Percentiles rank a stretch among this genome's conserved stretches.
Conservation (phyloP, 2,329 filamentous ascomycete species). For the Leptosphaerulina australis region DNA sequence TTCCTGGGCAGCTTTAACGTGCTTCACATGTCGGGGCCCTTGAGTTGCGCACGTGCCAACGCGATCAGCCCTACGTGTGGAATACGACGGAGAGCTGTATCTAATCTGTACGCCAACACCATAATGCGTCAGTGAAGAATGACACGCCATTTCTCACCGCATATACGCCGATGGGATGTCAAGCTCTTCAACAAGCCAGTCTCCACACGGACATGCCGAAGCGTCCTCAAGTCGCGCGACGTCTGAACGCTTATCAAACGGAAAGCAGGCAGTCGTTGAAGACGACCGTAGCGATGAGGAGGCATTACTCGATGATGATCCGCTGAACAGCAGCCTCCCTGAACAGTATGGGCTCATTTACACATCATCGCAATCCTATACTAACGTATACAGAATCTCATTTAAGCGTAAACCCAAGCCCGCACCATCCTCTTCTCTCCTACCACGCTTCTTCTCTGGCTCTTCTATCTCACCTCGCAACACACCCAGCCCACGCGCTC, state of each 20-base stretch:
- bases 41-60: conserved; percentile 18
- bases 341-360: conserved; percentile 46
- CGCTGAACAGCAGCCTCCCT: conserved; percentile 58
- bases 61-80: conserved; percentile 26
- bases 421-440: conserved; percentile 47
- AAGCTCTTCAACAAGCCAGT: conserved; percentile 46
- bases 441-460: conserved; percentile 53
- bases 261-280: conserved; percentile 43
- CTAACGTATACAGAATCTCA: conserved; percentile 56
- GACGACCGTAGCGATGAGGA: conserved; percentile 57
- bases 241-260: conserved; percentile 38
- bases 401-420: conserved; percentile 73
- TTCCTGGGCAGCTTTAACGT: conserved; percentile 1
- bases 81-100: conserved; percentile 10
- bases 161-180: conserved; percentile 49
- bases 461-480: conserved; percentile 12
- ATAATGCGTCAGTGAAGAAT: conserved; percentile 36
- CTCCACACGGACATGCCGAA: conserved; percentile 48
- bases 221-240: conserved; percentile 51
- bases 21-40: conserved; percentile 16
- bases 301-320: conserved; percentile 61
- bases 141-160: conserved; percentile 11
- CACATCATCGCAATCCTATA: background rate
- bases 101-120: conserved; percentile 13
- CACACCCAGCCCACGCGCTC: conserved; percentile 33